Base-by-base conservation (phyloP, 78 protist species). In the Tieghemostelium lacteum region DNA sequence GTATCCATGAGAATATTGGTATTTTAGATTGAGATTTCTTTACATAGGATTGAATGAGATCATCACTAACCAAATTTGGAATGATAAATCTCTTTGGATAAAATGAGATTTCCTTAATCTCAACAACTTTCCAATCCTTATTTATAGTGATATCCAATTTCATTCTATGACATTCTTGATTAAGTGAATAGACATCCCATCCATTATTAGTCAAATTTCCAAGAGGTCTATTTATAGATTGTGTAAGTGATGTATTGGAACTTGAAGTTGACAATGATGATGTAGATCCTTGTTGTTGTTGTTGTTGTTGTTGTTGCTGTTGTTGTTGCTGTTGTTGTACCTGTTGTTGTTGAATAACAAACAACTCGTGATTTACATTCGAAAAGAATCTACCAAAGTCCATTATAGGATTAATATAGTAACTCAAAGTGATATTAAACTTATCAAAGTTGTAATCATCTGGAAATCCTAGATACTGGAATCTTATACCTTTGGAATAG, bases 371-470 rank as follows among this genome's bases (percentile, higher is more conserved):
- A 42, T 83, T 83, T 3, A 83, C 72, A 31, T 28, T 37, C 17
- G 91, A 73, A 70, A 83, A 83, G 71, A 58, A 83, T 69, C 91
- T 66, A 16, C 91, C 91, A 33, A 70, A 45, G 33, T 83, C 91
- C 6, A 36, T 40, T 4, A 83, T 29, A 26, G 91, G 91, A 45
- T 31, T 83, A 40, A 83, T 83, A 26, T 83, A 83, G 29, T 83
- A 83, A 12, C 61, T 78, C 0, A 83, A n/a, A 7, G 69, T 69
- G 19, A 39, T 17, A 42, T 83, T 52, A 1, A 83, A 60, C 33
- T 60, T 83, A 24, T 69, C 78, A 57, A 83, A 39, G 40, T 55
- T 54, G 24, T 40, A 36, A 33, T 83, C 91, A 57, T 63, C 67
- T 42, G 17, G 28, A 31, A 83, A 83, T 19, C 72, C 91, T 34